Evolutionary conservation across 1,284 basidiomycete species (phyloP).

Genomic region (Rhodotorula sp.): DNA sequence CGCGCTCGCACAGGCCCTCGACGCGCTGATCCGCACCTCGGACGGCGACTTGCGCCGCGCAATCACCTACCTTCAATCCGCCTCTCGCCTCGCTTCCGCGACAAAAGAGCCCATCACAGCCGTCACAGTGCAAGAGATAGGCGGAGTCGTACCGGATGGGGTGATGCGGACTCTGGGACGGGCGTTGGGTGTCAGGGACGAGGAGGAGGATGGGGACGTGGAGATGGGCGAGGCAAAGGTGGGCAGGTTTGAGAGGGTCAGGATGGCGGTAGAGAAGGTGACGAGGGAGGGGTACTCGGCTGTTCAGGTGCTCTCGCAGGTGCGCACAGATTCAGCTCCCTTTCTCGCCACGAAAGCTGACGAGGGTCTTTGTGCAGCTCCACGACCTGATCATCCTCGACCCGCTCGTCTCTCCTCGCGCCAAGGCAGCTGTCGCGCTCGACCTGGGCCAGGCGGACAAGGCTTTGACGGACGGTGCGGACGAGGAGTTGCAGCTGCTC

Average conservation of each 20-base stretch:
- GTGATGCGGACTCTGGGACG: conserved; percentile 69
- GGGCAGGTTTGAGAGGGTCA: conserved; percentile 66
- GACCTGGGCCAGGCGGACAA: conserved; percentile 95
- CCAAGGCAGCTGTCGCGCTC: conserved; percentile 79
- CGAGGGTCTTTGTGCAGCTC: conserved; percentile 58
- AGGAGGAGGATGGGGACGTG: conserved; percentile 47
- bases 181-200: conserved; percentile 69
- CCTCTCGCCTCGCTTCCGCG: conserved; percentile 74
- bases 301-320: conserved; percentile 84
- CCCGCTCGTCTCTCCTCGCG: conserved; percentile 71
- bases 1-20: conserved; percentile 55
- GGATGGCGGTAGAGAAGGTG: conserved; percentile 68
- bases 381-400: conserved; percentile 87
- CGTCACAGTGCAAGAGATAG: conserved; percentile 83
- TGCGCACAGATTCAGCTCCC: conserved; percentile 48
- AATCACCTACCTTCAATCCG: conserved; percentile 98
- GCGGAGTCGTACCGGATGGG: conserved; percentile 81
- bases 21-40: conserved; percentile 73
- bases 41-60: conserved; percentile 92
- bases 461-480: conserved; percentile 92
- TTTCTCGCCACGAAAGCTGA: background rate
- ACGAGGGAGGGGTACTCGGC: conserved; percentile 90
- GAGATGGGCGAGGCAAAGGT: conserved; percentile 52
- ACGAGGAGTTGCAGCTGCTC: conserved; percentile 93
- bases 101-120: conserved; percentile 67